These are phyloP conservation scores for Phialemoniopsis sp. DNA, from an alignment of 2,329 filamentous ascomycete genomes.

Conservation along the genomic window DNA sequence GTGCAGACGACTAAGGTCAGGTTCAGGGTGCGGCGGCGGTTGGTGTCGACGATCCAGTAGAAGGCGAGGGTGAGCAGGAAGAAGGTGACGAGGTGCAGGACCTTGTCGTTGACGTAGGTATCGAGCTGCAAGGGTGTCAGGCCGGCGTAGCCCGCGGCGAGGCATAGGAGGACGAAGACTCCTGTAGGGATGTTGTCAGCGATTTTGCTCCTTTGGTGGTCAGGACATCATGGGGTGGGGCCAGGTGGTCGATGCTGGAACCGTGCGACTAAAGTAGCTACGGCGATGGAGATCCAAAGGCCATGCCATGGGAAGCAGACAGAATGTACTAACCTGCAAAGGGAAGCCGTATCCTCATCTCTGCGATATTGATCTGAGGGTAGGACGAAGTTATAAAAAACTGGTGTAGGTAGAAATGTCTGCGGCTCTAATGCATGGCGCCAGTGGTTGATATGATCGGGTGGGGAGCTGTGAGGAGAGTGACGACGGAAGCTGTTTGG, in stretches of 20 bases:
- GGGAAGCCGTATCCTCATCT: conserved; percentile 81
- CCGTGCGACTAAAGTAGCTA: too few relatives aligned
- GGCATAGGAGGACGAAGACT: conserved; percentile 64
- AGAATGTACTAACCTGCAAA: conserved; percentile 82
- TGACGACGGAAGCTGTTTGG: too few relatives aligned
- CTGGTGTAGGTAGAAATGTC: too few relatives aligned
- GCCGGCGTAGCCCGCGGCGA: conserved; percentile 75
- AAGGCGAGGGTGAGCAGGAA: conserved; percentile 83
- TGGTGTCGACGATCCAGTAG: conserved; percentile 96
- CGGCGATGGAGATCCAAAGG: too few relatives aligned
- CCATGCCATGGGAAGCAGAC: too few relatives aligned
- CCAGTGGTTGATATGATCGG: too few relatives aligned
- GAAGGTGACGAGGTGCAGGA: conserved; percentile 82
- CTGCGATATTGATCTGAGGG: background rate
- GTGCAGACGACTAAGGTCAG: conserved; percentile 81
- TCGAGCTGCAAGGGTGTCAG: conserved; percentile 61
- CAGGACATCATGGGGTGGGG: too few relatives aligned
- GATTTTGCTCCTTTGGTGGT: too few relatives aligned
- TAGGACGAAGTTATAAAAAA: conserved; percentile 2
- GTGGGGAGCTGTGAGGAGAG: too few relatives aligned
- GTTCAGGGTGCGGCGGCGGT: conserved; percentile 78
- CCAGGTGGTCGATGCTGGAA: too few relatives aligned
- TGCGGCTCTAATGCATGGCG: too few relatives aligned
- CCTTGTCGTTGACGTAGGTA: conserved; percentile 76
- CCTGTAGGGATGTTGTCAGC: conserved; percentile 49